A percentile compares a stretch with the other conserved stretches of the same genome.
phyloP scores from a whole-genome alignment of 352 stramenopile species.

The Phytophthora capsici region DNA sequence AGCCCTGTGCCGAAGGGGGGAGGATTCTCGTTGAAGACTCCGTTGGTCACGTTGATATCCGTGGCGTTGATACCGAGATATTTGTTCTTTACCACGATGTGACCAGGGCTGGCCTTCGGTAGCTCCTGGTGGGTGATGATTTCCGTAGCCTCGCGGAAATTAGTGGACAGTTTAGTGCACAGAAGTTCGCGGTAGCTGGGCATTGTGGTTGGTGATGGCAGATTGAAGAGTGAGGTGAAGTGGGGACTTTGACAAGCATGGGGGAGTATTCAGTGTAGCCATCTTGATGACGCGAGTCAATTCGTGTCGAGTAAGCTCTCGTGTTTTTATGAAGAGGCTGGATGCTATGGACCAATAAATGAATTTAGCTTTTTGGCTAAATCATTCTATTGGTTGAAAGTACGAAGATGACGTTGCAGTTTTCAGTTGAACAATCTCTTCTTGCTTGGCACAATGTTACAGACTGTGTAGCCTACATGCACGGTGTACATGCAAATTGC shows the following conservation, averaged over 20 bases:
- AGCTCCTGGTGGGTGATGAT: constrained; percentile 37
- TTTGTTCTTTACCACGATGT: constrained; percentile 44
- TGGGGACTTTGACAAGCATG: constrained; percentile 3
- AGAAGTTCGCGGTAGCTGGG: constrained; percentile 34
- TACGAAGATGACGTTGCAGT: constrained; percentile 12
- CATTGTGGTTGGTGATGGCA: constrained; percentile 13
- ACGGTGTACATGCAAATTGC: too few relatives aligned
- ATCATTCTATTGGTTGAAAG: neutral
- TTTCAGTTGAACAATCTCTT: constrained; percentile 11
- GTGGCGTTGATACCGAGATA: constrained; percentile 57
- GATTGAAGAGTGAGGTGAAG: constrained; percentile 20
- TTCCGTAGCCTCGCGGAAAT: constrained; percentile 46
- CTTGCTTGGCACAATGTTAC: too few relatives aligned
- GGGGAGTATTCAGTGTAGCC: constrained; percentile 2
- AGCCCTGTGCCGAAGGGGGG: constrained; percentile 58
- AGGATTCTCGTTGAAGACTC: constrained; percentile 43
- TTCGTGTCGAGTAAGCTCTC: constrained; percentile 28
- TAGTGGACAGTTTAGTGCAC: constrained; percentile 45
- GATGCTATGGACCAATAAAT: neutral
- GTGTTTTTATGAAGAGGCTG: constrained; percentile 3
- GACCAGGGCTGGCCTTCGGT: constrained; percentile 27
- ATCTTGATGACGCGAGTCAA: constrained; percentile 20
- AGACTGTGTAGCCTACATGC: too few relatives aligned
- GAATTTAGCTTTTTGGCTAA: constrained; percentile 2
- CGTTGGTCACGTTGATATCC: constrained; percentile 64